Percentiles rank a stretch among this genome's conserved stretches.
Conservation (phyloP, 148 eudicot species). For the Rhododendron vialii region DNA sequence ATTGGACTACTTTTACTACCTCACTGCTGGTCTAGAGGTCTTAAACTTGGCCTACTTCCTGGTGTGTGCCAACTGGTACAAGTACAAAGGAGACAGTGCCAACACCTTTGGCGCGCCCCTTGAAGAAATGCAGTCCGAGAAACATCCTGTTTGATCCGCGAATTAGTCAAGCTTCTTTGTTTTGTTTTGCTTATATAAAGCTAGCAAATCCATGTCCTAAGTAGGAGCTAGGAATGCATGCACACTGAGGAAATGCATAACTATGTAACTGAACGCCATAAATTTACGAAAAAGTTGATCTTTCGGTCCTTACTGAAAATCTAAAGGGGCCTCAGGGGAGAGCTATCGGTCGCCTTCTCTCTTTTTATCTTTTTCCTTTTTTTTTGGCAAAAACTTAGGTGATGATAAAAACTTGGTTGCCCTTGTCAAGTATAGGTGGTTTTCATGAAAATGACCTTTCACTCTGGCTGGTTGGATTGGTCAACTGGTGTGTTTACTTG, state of each 20-base stretch:
- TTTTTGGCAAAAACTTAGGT: no score
- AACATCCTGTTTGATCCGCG: slow-evolving; percentile 22
- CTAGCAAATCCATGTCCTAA: slow-evolving; percentile 11
- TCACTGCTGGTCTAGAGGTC: slow-evolving; percentile 41
- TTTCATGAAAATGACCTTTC: no score
- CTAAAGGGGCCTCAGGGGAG: no score
- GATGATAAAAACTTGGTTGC: no score
- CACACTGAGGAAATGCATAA: neutral
- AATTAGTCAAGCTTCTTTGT: neutral
- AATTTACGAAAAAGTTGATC: no score
- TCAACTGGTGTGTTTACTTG: neutral
- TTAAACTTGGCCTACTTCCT: slow-evolving; percentile 44
- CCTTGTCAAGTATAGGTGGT: no score
- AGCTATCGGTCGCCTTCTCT: no score
- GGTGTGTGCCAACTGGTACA: slow-evolving; percentile 63
- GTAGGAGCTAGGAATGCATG: neutral
- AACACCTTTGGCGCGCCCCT: neutral
- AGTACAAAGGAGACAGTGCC: slow-evolving; percentile 34
- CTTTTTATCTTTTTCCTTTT: no score
- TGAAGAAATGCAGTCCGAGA: slow-evolving; percentile 24
- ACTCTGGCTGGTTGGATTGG: neutral
- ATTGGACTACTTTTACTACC: slow-evolving; percentile 53
- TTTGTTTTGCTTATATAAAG: neutral
- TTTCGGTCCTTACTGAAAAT: no score
- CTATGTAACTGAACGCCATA: no score